phyloP scores from a whole-genome alignment of 129 eudicot genomes.

The Tagetes erecta region DNA sequence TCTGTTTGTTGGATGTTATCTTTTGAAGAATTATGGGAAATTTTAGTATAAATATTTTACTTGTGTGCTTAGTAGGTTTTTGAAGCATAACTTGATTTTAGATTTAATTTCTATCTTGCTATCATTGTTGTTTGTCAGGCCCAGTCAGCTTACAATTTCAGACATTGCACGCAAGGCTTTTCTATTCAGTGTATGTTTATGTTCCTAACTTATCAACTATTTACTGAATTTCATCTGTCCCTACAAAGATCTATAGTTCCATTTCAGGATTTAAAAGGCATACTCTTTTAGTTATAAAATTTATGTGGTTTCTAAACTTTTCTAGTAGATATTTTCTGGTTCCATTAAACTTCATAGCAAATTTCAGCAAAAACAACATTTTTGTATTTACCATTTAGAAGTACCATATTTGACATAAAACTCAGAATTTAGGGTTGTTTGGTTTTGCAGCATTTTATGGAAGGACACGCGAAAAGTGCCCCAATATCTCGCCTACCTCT shows the following conservation, averaged over 20 bases:
- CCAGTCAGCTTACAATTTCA: slow-evolving; percentile 86
- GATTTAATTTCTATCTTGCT: slow-evolving; percentile 8
- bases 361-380: neutral
- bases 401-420: slow-evolving; percentile 9
- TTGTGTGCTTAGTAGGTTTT: slow-evolving; percentile 16
- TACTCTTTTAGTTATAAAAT: neutral
- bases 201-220: slow-evolving; percentile 21
- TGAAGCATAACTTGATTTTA: slow-evolving; percentile 8
- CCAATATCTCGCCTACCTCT: slow-evolving; percentile 94
- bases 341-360: slow-evolving; percentile 10
- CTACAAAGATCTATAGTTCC: slow-evolving; percentile 15
- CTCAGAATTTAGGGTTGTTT: slow-evolving; percentile 9
- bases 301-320: neutral
- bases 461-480: slow-evolving; percentile 95
- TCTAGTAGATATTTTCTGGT: neutral
- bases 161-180: slow-evolving; percentile 98
- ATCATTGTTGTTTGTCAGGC: slow-evolving; percentile 50
- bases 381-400: neutral
- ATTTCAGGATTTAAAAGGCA: neutral
- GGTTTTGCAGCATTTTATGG: slow-evolving; percentile 90
- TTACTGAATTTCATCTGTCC: slow-evolving; percentile 1
- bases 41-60: neutral
- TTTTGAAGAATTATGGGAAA: slow-evolving; percentile 5
- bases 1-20: slow-evolving; percentile 4
- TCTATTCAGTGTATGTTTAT: slow-evolving; percentile 79